Percentiles rank a stretch among this genome's conserved stretches.
phyloP scores from a whole-genome alignment of 768 basidiomycete species.

The Holtermannia corniformis region DNA sequence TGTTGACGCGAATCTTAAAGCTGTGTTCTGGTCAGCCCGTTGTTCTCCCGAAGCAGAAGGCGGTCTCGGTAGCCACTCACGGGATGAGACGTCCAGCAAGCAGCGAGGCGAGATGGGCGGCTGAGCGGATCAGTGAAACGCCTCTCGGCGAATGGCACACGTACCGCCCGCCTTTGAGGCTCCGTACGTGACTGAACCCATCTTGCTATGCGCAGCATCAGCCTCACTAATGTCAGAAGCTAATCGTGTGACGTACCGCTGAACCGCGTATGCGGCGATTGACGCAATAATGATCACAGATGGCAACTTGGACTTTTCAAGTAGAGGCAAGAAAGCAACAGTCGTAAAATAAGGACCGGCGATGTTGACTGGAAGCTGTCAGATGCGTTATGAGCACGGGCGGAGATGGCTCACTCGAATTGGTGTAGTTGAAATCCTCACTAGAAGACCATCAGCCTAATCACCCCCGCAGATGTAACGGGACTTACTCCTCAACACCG shows the following conservation, averaged over 20 bases:
- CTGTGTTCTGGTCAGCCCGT: conserved; percentile 10
- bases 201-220: background rate
- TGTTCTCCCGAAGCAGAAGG: background rate
- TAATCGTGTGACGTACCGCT: conserved; percentile 10
- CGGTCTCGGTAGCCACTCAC: conserved; percentile 7
- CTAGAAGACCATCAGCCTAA: conserved; percentile 3
- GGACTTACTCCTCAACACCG: conserved; percentile 17
- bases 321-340: conserved; percentile 22
- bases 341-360: conserved; percentile 30
- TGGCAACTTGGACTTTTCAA: conserved; percentile 17
- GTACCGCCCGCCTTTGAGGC: conserved; percentile 25
- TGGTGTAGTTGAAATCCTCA: conserved; percentile 25
- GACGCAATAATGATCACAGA: conserved; percentile 31
- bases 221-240: background rate
- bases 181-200: conserved; percentile 26
- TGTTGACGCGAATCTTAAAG: conserved; percentile 39
- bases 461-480: background rate
- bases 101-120: conserved; percentile 21
- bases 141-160: background rate
- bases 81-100: conserved; percentile 30
- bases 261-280: conserved; percentile 28
- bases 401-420: conserved; percentile 4
- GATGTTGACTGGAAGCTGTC: conserved; percentile 19
- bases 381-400: background rate
- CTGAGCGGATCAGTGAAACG: background rate